Conservation (phyloP, 2,329 filamentous ascomycete species). For the Stagonosporopsis cucurbitacearum region DNA sequence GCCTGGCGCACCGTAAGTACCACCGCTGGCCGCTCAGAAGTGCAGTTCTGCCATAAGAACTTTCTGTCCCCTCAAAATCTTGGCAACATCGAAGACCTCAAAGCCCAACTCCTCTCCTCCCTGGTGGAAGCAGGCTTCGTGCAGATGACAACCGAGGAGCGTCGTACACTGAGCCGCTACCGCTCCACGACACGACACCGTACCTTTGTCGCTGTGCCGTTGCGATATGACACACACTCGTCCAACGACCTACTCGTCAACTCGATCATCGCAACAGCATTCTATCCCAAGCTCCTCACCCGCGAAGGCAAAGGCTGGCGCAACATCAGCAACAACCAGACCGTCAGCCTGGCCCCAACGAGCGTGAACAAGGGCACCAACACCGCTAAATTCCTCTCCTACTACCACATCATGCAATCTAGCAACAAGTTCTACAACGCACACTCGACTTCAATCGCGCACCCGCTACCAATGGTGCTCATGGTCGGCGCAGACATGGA, state of each 20-base stretch:
- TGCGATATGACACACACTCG: conserved; percentile 75
- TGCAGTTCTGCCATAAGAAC: conserved; percentile 92
- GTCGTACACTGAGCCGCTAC: conserved; percentile 69
- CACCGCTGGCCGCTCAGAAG: conserved; percentile 74
- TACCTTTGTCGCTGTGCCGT: conserved; percentile 83
- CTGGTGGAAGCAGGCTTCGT: conserved; percentile 87
- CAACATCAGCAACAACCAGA: conserved; percentile 92
- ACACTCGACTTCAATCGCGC: conserved; percentile 71
- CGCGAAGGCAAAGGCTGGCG: conserved; percentile 86
- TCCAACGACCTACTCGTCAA: conserved; percentile 79
- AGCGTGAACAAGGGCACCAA: conserved; percentile 79
- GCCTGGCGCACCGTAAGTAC: conserved; percentile 86
- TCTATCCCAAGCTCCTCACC: conserved; percentile 91
- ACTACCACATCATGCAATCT: conserved; percentile 97
- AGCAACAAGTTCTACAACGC: conserved; percentile 84
- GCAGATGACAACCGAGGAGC: conserved; percentile 74
- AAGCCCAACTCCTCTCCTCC: conserved; percentile 85
- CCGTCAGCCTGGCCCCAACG: conserved; percentile 82
- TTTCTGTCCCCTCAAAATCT: conserved; percentile 90
- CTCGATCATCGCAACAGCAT: conserved; percentile 88
- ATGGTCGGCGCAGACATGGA: conserved; percentile 83
- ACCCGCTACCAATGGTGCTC: conserved; percentile 74
- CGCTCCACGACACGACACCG: conserved; percentile 71
- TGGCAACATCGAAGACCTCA: conserved; percentile 91
- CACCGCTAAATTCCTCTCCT: conserved; percentile 79